These are phyloP conservation scores for Streptanthus diversifolius DNA, from an alignment of 345 rosid genomes.

Conservation along the genomic window DNA sequence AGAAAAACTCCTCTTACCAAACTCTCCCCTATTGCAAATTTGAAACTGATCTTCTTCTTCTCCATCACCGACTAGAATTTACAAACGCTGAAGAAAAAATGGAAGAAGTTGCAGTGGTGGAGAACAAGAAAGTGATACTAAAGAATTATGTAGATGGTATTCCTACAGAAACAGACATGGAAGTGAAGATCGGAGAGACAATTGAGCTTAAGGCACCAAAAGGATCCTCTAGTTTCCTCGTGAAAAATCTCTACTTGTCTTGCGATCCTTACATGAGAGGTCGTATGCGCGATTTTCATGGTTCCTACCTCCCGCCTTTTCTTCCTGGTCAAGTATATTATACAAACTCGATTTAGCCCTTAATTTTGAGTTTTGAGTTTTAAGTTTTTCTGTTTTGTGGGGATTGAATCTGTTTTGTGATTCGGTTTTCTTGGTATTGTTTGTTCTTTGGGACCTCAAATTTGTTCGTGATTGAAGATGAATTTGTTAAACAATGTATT, in stretches of 20 bases:
- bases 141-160: constrained; percentile 33
- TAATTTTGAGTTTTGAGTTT: not conserved
- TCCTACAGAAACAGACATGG: constrained; percentile 41
- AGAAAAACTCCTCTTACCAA: constrained; percentile 29
- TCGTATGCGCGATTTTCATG: constrained; percentile 37
- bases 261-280: constrained; percentile 57
- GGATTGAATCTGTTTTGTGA: not conserved
- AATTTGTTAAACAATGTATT: no score
- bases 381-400: not conserved
- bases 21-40: not conserved
- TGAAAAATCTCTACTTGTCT: constrained; percentile 49
- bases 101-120: constrained; percentile 20
- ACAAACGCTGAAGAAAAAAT: not conserved
- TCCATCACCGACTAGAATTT: not conserved
- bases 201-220: constrained; percentile 34
- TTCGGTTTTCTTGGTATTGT: not conserved
- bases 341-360: not conserved
- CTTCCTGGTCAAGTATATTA: constrained; percentile 39
- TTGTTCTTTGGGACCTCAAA: not conserved
- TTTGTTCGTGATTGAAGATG: not conserved
- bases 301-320: constrained; percentile 38
- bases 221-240: constrained; percentile 34
- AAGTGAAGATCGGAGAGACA: constrained; percentile 15
- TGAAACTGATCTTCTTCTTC: not conserved
- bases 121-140: constrained; percentile 40